Conservation (phyloP, 441 rosid genomes). For the Geranium incanum region DNA sequence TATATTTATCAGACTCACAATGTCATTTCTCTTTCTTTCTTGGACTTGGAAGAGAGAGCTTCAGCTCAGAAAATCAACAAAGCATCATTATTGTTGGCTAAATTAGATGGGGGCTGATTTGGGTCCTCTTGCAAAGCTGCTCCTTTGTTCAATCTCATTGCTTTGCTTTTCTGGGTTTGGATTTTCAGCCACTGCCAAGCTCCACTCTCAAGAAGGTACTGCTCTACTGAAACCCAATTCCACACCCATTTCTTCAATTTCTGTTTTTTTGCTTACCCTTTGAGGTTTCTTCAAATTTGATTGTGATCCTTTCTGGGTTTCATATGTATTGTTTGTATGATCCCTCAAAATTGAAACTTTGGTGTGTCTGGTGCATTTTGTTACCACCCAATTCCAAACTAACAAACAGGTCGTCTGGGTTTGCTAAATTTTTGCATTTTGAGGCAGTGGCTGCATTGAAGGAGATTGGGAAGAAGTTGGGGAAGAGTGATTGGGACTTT, state of each 20-base stretch:
- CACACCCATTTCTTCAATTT: background rate
- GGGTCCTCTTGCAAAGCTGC: constrained; percentile 15
- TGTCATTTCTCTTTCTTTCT: background rate
- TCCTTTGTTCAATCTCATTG: constrained; percentile 22
- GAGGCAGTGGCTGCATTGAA: constrained; percentile 54
- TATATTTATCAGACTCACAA: background rate
- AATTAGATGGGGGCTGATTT: constrained; percentile 24
- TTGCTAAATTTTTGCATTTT: background rate
- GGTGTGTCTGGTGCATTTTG: background rate
- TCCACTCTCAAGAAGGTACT: constrained; percentile 46
- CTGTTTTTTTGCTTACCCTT: background rate
- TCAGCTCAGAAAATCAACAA: background rate
- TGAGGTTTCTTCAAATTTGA: background rate
- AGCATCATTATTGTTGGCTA: background rate
- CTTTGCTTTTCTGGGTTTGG: constrained; percentile 19
- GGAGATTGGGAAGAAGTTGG: constrained; percentile 55
- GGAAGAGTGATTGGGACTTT: constrained; percentile 68
- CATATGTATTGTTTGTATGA: background rate
- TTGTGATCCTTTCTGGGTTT: constrained; percentile 4
- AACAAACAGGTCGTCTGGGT: background rate
- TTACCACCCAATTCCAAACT: background rate
- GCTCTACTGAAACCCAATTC: too few species aligned
- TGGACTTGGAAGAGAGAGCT: background rate
- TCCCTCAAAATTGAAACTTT: background rate
- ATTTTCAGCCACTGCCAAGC: constrained; percentile 34